Percentiles rank a stretch among this genome's conserved stretches.
Conservation (phyloP, 805 yeast genomes). For the Spathaspora arborariae region DNA sequence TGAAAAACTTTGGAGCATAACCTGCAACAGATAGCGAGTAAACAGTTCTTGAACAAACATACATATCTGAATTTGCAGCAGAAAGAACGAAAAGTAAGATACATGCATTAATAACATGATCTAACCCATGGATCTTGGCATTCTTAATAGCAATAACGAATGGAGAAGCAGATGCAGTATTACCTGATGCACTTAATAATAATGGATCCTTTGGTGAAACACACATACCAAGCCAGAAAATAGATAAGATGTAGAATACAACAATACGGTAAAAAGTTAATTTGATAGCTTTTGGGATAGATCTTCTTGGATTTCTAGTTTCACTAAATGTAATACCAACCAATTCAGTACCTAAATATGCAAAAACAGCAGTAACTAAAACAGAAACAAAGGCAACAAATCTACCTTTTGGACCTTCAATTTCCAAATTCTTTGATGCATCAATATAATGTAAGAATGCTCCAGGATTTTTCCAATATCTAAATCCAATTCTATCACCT, state of each 20-base stretch:
- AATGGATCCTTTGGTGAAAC: slow-evolving; percentile 56
- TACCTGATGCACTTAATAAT: slow-evolving; percentile 49
- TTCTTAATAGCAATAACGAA: slow-evolving; percentile 76
- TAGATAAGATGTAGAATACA: slow-evolving; percentile 58
- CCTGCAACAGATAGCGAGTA: slow-evolving; percentile 72
- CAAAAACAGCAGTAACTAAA: slow-evolving; percentile 63
- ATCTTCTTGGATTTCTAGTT: slow-evolving; percentile 59
- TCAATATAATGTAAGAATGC: slow-evolving; percentile 51
- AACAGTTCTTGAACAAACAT: slow-evolving; percentile 71
- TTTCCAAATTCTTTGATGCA: slow-evolving; percentile 25
- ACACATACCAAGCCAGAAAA: slow-evolving; percentile 63
- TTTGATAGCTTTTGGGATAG: slow-evolving; percentile 68
- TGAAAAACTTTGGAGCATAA: slow-evolving; percentile 66
- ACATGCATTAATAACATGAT: slow-evolving; percentile 74
- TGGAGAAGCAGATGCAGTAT: slow-evolving; percentile 73
- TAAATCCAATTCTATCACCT: slow-evolving; percentile 69
- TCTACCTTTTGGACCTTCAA: slow-evolving; percentile 46
- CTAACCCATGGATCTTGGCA: slow-evolving; percentile 62
- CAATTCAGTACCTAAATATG: slow-evolving; percentile 66
- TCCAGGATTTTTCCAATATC: slow-evolving; percentile 70
- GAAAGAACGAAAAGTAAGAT: slow-evolving; percentile 75
- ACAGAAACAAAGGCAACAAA: slow-evolving; percentile 62
- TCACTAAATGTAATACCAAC: slow-evolving; percentile 76
- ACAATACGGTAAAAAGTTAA: slow-evolving; percentile 67
- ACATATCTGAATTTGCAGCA: slow-evolving; percentile 77